Base-by-base conservation (phyloP, 306 rosid species). In the Amphicarpaea edgeworthii region DNA sequence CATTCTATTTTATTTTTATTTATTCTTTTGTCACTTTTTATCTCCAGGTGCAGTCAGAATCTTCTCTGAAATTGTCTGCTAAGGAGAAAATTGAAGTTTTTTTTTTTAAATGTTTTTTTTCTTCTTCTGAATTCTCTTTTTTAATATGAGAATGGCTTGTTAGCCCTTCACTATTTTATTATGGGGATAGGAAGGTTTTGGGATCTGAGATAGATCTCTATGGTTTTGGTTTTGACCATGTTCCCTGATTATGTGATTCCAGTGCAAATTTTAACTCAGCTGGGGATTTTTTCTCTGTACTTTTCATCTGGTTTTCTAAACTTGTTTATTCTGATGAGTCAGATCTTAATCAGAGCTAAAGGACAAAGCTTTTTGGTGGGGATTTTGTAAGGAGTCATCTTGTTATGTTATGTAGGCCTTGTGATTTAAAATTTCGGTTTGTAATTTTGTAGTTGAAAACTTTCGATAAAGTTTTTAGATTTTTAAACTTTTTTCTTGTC, bases 131-230 rank as follows among this genome's bases (percentile, higher is more conserved):
- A 20, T 30, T 30, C 32, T 76, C 9, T 38, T 45, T 68, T 17
- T 15, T 17, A 30, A 21, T 69, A 67, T 41, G 63, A 19, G 40
- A 43, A 7, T 37, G 9, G n/a, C 57, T 7, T 17, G 49, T 79
- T 59, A 19, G 28, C 21, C 55, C 72, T 65, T 54, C 6, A 20
- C 19, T 70, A 58, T 32, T 72, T 64, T 47, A 42, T 64, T 47
- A 42, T 68, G 51, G 47, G 62, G 5, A 32, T 53, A 0, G 40
- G 77, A 68, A 28, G 67, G 51, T 72, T 73, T 66, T 21, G 87
- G 90, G 97, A 88, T 89, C 93, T 79, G 95, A 72, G 80, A 82
- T 68, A 81, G 89, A 87, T 80, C 88, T 79, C 77, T 84, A 80
- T n/a, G n/a, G n/a, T 45, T 34, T 2, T 28, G 32, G 60, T 73